phyloP scores from a whole-genome alignment of 2,329 filamentous ascomycete species.

The Verticillium tricorpus region DNA sequence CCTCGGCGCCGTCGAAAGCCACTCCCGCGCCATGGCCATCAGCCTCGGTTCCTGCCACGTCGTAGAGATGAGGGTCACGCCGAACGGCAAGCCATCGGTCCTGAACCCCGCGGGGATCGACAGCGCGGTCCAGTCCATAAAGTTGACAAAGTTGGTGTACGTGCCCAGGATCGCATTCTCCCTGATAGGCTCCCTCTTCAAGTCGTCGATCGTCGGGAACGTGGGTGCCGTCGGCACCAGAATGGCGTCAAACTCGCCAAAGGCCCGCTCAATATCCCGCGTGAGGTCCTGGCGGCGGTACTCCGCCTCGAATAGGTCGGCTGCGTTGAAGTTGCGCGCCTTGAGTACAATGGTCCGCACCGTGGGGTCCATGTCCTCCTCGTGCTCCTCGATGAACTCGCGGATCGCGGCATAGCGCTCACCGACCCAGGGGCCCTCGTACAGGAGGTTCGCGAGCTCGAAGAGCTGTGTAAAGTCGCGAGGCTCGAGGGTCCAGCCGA shows the following conservation, averaged over 20 bases:
- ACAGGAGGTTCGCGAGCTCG: constrained; percentile 47
- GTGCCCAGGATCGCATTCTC: constrained; percentile 50
- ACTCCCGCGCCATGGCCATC: constrained; percentile 20
- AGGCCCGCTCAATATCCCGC: constrained; percentile 32
- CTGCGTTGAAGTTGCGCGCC: constrained; percentile 34
- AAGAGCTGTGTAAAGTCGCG: constrained; percentile 46
- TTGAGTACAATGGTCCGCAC: constrained; percentile 32
- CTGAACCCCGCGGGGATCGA: constrained; percentile 46
- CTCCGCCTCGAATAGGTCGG: constrained; percentile 38
- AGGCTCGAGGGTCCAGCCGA: constrained; percentile 36
- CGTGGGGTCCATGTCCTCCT: constrained; percentile 27
- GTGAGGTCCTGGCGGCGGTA: constrained; percentile 33
- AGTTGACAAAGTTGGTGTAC: constrained; percentile 59
- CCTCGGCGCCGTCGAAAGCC: constrained; percentile 17
- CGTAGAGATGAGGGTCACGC: constrained; percentile 30
- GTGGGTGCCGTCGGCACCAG: constrained; percentile 54
- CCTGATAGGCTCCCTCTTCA: constrained; percentile 44
- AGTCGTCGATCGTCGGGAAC: constrained; percentile 45
- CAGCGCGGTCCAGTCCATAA: constrained; percentile 51
- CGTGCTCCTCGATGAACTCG: constrained; percentile 33
- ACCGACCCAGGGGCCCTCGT: constrained; percentile 52
- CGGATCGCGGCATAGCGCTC: constrained; percentile 51
- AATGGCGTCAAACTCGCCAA: constrained; percentile 40
- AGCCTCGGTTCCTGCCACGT: constrained; percentile 29
- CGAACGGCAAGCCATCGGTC: constrained; percentile 29